A percentile compares a stretch with the other conserved stretches of the same genome.
These are phyloP conservation scores for Magnolia kwangsiensis DNA, from an alignment of 164 flowering plant genomes.

Conservation along the genomic window DNA sequence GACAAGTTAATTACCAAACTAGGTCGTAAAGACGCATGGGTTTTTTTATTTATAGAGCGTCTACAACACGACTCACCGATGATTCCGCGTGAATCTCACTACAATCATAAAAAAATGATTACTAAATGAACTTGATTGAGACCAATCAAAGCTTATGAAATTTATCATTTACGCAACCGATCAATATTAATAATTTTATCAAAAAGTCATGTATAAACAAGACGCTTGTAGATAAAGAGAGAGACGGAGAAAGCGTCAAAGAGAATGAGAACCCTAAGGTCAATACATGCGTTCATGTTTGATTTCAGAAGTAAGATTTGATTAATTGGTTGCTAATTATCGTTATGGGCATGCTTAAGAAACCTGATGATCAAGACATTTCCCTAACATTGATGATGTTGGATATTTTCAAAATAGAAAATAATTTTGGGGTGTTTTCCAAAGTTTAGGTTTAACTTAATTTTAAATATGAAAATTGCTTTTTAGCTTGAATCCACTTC, in stretches of 20 bases:
- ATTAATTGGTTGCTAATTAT: neutral
- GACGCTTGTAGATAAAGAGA: neutral
- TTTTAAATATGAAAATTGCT: too few relatives aligned
- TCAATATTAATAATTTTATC: neutral
- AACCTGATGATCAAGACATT: neutral
- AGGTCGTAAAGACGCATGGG: neutral
- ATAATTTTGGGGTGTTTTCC: too few relatives aligned
- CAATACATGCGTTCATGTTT: too few relatives aligned
- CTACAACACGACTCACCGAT: neutral
- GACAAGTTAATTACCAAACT: constrained; percentile 8
- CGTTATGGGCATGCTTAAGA: neutral
- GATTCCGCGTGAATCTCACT: constrained; percentile 12
- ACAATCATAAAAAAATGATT: constrained; percentile 3
- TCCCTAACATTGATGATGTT: too few relatives aligned
- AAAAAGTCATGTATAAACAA: neutral
- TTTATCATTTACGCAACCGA: neutral
- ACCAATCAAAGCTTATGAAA: neutral
- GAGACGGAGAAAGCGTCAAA: neutral
- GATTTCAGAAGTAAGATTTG: neutral
- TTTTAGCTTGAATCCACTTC: neutral
- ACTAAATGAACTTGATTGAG: neutral
- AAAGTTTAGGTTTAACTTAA: too few relatives aligned
- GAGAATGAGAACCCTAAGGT: neutral
- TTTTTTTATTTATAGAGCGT: constrained; percentile 8
- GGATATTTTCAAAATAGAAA: too few relatives aligned